Base-by-base conservation (phyloP, 805 yeast genomes). In the Pichia exigua region DNA sequence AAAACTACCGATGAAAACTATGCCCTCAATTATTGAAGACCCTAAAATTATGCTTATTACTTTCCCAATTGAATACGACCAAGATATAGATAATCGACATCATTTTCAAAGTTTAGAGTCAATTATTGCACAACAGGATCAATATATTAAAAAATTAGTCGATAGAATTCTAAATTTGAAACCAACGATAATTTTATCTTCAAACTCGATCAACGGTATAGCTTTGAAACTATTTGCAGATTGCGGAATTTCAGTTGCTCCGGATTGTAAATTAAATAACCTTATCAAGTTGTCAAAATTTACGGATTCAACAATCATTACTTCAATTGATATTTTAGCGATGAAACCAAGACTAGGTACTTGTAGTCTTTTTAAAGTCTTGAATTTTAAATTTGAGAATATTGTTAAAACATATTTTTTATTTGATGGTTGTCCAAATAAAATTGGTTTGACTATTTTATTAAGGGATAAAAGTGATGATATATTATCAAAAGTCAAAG, bases 31-130 rank as follows among this genome's bases (percentile, higher is more conserved):
- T 24, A 73, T 95, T 9, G 60, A 63, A 0, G 74, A 78, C 47
- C 98, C 99, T 0, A 77, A 82, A 50, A 85, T 94, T 41, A 81
- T 92, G 53, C 72, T 95, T 18, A 75, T 94, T 7, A 83, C 90
- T 74, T 94, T 94, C 61, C 97, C 97, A 0, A 70, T 94, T 26
- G 98, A 91, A 62, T 94, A 89, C 58, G 88, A 85, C 49, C 89
- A 85, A 57, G 66, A 58, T 27, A 44, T 60, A 10, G 61, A 60
- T 32, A 57, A 59, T 28, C 54, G 45, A 39, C 57, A 52, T 15
- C 57, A 51, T 45, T 58, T 55, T 40, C 55, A 57, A 35, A 55
- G 59, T 44, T 48, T 58, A 17, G 61, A 58, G 35, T 86, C 95
- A 1, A 83, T 92, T 1, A 73, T 88, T 47, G 86, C 92, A 0